Conservation (phyloP, 2,329 filamentous ascomycete species). For the Lizonia empirigonia region DNA sequence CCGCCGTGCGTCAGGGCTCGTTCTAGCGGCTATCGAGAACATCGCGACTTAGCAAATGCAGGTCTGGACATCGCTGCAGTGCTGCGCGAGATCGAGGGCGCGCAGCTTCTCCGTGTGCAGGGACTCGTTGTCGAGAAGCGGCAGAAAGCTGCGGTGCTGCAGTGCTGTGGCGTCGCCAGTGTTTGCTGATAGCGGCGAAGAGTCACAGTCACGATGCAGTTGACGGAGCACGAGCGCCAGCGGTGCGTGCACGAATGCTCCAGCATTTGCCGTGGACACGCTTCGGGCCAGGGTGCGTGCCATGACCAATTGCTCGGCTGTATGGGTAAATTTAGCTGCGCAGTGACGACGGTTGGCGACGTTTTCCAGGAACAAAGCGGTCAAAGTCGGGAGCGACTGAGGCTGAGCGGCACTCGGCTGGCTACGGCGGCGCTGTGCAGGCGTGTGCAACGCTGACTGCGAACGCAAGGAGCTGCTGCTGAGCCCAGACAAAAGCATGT, state of each 20-base stretch:
- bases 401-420: conserved; percentile 29
- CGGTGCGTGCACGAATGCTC: conserved; percentile 14
- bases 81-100: conserved; percentile 9
- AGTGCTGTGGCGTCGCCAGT: conserved; percentile 1
- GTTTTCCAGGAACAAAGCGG: conserved; percentile 42
- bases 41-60: conserved; percentile 16
- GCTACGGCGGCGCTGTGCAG: conserved; percentile 15
- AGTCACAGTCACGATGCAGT: conserved; percentile 14
- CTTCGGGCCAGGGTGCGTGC: conserved; percentile 11
- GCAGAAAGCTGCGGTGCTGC: conserved; percentile 2
- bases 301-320: conserved; percentile 29
- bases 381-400: conserved; percentile 41
- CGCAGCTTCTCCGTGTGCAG: conserved; percentile 10
- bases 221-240: conserved; percentile 12
- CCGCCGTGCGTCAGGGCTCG: conserved; percentile 23
- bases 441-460: conserved; percentile 14
- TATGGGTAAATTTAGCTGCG: conserved; percentile 39
- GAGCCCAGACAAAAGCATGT: conserved; percentile 15
- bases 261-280: conserved; percentile 8
- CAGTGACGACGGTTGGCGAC: conserved; percentile 29
- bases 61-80: neutral
- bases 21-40: conserved; percentile 20
- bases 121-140: conserved; percentile 7
- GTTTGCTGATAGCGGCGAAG: conserved; percentile 14
- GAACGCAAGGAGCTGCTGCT: conserved; percentile 9